Percentiles rank a stretch among this genome's conserved stretches.
These are phyloP conservation scores for Kazachstania viticola DNA, from an alignment of 805 yeast species.

Conservation along the genomic window DNA sequence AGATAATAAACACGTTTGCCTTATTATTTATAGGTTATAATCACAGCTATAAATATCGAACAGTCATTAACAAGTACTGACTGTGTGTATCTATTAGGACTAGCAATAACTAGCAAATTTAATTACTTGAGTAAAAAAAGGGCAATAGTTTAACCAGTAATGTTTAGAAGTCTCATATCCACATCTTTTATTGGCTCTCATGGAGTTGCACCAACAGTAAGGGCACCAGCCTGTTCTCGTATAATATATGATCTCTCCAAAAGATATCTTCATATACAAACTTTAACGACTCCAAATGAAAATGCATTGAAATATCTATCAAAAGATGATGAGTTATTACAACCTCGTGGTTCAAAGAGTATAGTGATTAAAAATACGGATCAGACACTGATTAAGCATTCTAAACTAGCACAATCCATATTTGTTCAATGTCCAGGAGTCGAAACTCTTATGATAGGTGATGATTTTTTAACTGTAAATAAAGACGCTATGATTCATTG, in stretches of 20 bases:
- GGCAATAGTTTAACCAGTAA: slow-evolving; percentile 70
- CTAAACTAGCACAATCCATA: slow-evolving; percentile 52
- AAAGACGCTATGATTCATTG: slow-evolving; percentile 56
- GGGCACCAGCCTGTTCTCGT: neutral
- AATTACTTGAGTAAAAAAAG: slow-evolving; percentile 89
- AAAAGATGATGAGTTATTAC: slow-evolving; percentile 26
- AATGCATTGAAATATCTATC: slow-evolving; percentile 59
- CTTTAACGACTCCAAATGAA: slow-evolving; percentile 61
- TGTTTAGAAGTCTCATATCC: neutral
- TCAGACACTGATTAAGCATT: slow-evolving; percentile 28
- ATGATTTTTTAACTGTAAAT: slow-evolving; percentile 61
- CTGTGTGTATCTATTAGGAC: too few species aligned
- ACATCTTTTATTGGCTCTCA: neutral
- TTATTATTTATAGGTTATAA: too few species aligned
- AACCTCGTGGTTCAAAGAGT: slow-evolving; percentile 23
- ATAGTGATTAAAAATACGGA: slow-evolving; percentile 26
- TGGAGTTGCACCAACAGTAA: neutral
- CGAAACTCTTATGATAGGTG: slow-evolving; percentile 62
- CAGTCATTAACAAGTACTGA: too few species aligned
- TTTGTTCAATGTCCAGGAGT: slow-evolving; percentile 42
- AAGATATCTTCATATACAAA: slow-evolving; percentile 24
- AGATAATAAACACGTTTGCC: too few species aligned
- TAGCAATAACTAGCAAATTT: slow-evolving; percentile 66
- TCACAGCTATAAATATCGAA: too few species aligned
- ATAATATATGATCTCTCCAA: too few species aligned